Evolutionary conservation across 2,329 filamentous ascomycete species (phyloP).

Genomic region (Chaetomiaceae sp.): DNA sequence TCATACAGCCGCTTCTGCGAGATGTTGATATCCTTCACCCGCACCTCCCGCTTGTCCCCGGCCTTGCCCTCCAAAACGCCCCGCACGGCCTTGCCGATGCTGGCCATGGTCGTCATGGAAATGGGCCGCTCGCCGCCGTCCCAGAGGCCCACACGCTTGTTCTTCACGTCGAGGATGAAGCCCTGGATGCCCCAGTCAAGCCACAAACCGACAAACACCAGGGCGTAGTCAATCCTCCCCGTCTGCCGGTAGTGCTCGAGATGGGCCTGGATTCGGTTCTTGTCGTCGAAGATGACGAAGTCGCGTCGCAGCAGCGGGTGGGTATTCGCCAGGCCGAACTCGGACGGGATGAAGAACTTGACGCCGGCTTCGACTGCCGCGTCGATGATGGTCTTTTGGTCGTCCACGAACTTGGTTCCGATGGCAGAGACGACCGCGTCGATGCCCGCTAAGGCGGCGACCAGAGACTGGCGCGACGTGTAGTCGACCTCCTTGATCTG

Average conservation of each 20-base stretch:
- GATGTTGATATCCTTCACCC: constrained; percentile 19
- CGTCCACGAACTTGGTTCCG: background rate
- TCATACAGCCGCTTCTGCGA: constrained; percentile 10
- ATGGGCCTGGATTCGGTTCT: background rate
- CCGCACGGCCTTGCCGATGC: constrained; percentile 9
- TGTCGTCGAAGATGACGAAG: constrained; percentile 1
- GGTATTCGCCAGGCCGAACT: constrained; percentile 38
- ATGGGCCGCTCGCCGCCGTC: constrained; percentile 9
- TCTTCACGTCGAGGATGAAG: constrained; percentile 6
- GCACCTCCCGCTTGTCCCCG: background rate
- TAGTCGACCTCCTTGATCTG: no score
- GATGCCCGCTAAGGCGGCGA: no score
- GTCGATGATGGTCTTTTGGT: constrained; percentile 39
- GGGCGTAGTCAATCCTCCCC: constrained; percentile 9
- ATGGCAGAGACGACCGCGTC: no score
- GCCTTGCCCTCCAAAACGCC: constrained; percentile 5
- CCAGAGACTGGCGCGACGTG: no score
- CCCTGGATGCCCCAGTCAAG: constrained; percentile 14
- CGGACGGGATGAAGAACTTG: constrained; percentile 53
- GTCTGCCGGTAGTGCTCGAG: background rate
- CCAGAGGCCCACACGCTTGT: constrained; percentile 6
- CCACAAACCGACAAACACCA: constrained; percentile 11
- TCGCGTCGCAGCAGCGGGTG: background rate
- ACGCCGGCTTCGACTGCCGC: constrained; percentile 52
- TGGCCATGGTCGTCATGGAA: constrained; percentile 8